Conservation (phyloP, 176 grass and related monocot species). For the Zizania latifolia region DNA sequence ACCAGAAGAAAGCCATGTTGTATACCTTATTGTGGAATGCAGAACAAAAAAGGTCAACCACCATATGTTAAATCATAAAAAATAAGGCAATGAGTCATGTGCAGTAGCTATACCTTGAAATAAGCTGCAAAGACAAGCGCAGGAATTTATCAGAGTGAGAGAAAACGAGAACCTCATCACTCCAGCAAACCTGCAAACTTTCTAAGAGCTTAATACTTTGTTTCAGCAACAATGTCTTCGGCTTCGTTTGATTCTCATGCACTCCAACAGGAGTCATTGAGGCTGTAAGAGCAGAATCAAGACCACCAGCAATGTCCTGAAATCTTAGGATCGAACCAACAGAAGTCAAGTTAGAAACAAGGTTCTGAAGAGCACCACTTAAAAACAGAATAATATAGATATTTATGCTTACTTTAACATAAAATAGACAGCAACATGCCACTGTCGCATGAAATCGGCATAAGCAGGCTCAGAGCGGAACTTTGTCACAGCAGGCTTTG, state of each 20-base stretch:
- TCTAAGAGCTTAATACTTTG: constrained; percentile 89
- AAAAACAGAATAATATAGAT: not conserved
- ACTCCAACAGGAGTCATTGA: constrained; percentile 49
- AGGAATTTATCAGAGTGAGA: constrained; percentile 94
- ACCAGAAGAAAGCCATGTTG: constrained; percentile 91
- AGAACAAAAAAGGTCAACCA: not conserved
- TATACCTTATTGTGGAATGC: constrained; percentile 56
- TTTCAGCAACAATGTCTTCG: constrained; percentile 48
- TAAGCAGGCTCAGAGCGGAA: constrained; percentile 74
- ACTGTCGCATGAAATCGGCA: constrained; percentile 74
- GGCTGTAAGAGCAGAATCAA: constrained; percentile 67
- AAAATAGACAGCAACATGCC: constrained; percentile 97
- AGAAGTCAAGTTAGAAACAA: too few species aligned
- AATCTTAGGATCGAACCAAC: constrained; percentile 66
- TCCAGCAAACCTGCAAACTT: constrained; percentile 79
- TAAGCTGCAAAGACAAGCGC: constrained; percentile 87
- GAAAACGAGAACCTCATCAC: constrained; percentile 87
- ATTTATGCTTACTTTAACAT: constrained; percentile 65
- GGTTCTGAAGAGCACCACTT: not conserved
- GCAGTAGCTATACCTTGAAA: constrained; percentile 60
- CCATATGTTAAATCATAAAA: constrained; percentile 17
- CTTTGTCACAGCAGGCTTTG: constrained; percentile 64
- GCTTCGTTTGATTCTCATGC: constrained; percentile 38
- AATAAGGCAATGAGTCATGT: not conserved
- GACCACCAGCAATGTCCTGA: constrained; percentile 95